Evolutionary conservation across 192 early-diverging fungal species (phyloP).

Genomic region (Backusella parvicylindrica): DNA sequence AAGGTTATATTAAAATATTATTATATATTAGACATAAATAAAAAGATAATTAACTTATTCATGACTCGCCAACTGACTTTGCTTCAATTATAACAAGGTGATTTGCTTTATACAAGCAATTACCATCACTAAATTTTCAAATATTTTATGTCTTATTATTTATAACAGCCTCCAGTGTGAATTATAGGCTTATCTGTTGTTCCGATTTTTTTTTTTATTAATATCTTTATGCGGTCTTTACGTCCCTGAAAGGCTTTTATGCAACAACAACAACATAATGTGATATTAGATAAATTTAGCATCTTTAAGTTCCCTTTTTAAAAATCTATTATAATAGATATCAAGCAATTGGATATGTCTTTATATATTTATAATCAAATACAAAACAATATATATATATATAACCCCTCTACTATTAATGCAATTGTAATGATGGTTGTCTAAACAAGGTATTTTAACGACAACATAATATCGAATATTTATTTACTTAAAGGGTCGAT

Average conservation of each 20-base stretch:
- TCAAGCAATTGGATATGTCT: neutral
- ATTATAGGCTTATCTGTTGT: neutral
- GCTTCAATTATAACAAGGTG: neutral
- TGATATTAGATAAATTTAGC: neutral
- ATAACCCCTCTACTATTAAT: neutral
- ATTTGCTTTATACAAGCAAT: neutral
- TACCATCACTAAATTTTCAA: neutral
- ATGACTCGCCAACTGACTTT: neutral
- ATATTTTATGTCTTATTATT: neutral
- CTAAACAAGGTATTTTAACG: neutral
- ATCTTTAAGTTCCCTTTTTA: neutral
- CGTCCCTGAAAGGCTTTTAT: neutral
- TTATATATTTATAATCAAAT: neutral
- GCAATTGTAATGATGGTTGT: neutral
- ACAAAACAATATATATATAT: neutral
- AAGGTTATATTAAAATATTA: conserved; percentile 1
- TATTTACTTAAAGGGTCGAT: neutral
- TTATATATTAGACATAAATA: neutral
- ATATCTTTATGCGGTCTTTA: neutral
- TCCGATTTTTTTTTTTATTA: neutral
- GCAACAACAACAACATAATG: neutral
- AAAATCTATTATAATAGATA: neutral
- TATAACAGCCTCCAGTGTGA: neutral
- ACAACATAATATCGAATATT: neutral
- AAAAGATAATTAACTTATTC: neutral